phyloP scores from a whole-genome alignment of 371 early-diverging fungal genomes.

The Furculomyces boomerangus region DNA sequence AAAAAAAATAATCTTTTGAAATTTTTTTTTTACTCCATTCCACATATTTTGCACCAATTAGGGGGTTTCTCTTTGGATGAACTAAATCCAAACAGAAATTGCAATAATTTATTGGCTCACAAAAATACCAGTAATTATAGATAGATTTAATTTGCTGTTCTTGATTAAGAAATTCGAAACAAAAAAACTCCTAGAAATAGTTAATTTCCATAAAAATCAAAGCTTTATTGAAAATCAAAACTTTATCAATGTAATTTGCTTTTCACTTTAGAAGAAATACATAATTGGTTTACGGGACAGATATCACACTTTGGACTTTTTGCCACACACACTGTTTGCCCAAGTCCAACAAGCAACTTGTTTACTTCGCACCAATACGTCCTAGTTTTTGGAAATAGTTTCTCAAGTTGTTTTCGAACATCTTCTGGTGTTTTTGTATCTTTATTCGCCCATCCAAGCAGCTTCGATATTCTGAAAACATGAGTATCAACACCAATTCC shows the following conservation, averaged over 20 bases:
- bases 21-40: too few species aligned
- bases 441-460: constrained; percentile 73
- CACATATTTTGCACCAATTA: too few species aligned
- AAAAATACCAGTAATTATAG: too few species aligned
- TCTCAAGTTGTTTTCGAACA: constrained; percentile 58
- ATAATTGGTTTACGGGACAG: constrained; percentile 64
- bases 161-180: too few species aligned
- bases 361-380: constrained; percentile 88
- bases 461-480: constrained; percentile 87
- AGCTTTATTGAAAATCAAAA: too few species aligned
- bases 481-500: constrained; percentile 99
- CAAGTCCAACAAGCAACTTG: constrained; percentile 86
- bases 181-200: too few species aligned
- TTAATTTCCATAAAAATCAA: too few species aligned
- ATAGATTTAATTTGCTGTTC: too few species aligned
- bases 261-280: constrained; percentile 33
- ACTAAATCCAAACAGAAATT: too few species aligned
- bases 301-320: constrained; percentile 58
- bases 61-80: too few species aligned
- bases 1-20: too few species aligned
- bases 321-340: constrained; percentile 75
- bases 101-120: too few species aligned
- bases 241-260: constrained; percentile 1
- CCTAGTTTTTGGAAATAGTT: constrained; percentile 69
- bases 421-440: constrained; percentile 48